These are phyloP conservation scores for Zygotorulaspora chibaensis DNA, from an alignment of 805 yeast genomes.

Conservation along the genomic window DNA sequence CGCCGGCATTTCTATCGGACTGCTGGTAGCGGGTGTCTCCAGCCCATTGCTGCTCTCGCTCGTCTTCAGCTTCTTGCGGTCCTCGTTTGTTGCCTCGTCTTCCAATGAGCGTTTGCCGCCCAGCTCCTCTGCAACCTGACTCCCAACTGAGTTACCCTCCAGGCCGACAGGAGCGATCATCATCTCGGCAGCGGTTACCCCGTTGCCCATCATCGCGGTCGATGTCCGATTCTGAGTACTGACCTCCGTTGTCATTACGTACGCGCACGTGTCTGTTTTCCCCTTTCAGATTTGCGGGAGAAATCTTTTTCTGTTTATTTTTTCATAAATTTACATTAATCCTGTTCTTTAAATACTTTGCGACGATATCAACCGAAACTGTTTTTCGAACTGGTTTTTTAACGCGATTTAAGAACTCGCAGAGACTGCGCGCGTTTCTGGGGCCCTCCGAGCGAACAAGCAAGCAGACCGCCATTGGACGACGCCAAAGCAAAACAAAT, in stretches of 20 bases:
- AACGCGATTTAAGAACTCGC: neutral
- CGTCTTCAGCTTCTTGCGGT: neutral
- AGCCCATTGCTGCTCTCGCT: conserved; percentile 1
- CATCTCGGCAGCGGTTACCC: conserved; percentile 4
- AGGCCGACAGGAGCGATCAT: conserved; percentile 5
- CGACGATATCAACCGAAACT: conserved; percentile 1
- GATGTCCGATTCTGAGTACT: conserved; percentile 4
- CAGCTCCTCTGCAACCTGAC: neutral
- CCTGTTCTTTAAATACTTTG: conserved; percentile 2
- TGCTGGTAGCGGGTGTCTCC: conserved; percentile 9
- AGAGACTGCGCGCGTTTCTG: neutral
- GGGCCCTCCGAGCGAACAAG: neutral
- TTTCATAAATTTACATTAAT: neutral
- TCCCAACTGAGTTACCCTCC: neutral
- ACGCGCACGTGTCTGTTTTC: neutral
- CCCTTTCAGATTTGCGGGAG: neutral
- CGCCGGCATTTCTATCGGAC: conserved; percentile 1
- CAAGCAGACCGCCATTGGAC: neutral
- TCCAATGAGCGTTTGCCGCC: conserved; percentile 1
- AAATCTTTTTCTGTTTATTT: neutral
- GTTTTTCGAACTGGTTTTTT: neutral
- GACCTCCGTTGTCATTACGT: conserved; percentile 3
- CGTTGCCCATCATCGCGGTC: conserved; percentile 8
- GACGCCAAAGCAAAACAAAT: neutral
- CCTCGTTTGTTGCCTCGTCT: neutral